Base-by-base conservation (phyloP, 1,284 basidiomycete species). In the Ceratobasidium papillatum region DNA sequence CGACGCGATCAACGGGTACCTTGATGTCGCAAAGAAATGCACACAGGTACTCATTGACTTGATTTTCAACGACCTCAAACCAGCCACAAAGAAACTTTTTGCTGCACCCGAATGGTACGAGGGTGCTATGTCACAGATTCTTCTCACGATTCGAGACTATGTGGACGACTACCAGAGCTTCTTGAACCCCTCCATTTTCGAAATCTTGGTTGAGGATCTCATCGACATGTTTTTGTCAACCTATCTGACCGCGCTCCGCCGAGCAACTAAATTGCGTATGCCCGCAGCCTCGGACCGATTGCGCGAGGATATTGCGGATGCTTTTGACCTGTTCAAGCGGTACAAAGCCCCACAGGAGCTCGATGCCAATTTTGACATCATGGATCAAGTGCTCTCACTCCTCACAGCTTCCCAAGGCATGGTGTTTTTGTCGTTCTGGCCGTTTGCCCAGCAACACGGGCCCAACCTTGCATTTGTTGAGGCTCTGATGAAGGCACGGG, bases 21-120 rank as follows among this genome's bases (percentile, higher is more conserved):
- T 99, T 78, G 98, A 99, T 83, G 95, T 99, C 25, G 96, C 96
- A 74, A 99, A 98, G 85, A 94, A 94, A 81, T 99, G 96, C 85
- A 96, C 94, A 17, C 94, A 97, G 79, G 92, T 94, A 0, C 87
- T 99, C 66, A 96, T 99, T 79, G 93, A 94, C 79, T 90, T 98
- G 80, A 92, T 99, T 78, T 96, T 99, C 85, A 94, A 97, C 82
- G 98, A 99, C 81, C 84, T 99, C 79, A 94, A 93, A 80, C 91
- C 94, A 0, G 97, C 94, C 9, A 92, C 91, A 45, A 96, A 94
- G 81, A 87, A 88, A 59, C 87, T 99, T 38, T 97, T 99, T 86
- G 90, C 83, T 0, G 80, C 91, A 78, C 86, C 88, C 0, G 80
- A 87, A 0, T 99, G 96, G 96, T 98, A 98, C 82, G 90, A 93